Evolutionary conservation across 495 filamentous ascomycete genomes (phyloP).

Genomic region (Penicillium silybi): DNA sequence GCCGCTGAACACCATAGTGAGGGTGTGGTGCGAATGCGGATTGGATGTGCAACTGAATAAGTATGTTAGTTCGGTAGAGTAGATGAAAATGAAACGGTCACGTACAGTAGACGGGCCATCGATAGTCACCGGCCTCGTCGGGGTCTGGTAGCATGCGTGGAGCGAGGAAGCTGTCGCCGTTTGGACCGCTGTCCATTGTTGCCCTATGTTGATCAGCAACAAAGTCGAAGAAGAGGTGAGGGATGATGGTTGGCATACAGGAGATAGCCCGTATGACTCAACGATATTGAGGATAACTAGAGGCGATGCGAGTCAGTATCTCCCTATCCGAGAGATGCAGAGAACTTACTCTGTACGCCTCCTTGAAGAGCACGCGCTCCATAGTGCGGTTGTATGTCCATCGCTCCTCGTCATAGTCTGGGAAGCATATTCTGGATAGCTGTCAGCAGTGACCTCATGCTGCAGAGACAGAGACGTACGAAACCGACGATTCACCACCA

Average conservation of each 20-base stretch:
- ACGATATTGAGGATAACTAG: conserved; percentile 38
- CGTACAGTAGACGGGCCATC: conserved; percentile 31
- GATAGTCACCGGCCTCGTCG: conserved; percentile 32
- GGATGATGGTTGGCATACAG: conserved; percentile 22
- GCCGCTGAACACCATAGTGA: conserved; percentile 39
- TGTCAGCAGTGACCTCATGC: conserved; percentile 3
- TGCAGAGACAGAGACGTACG: conserved; percentile 21
- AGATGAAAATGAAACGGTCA: background rate
- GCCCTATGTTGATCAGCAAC: conserved; percentile 25
- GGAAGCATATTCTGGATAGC: conserved; percentile 32
- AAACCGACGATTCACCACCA: conserved; percentile 32
- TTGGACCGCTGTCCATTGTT: conserved; percentile 38
- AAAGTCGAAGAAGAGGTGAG: no score
- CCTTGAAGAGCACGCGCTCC: conserved; percentile 36
- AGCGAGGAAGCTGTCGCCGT: conserved; percentile 34
- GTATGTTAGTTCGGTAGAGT: background rate
- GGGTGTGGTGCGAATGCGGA: conserved; percentile 25
- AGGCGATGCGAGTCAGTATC: conserved; percentile 3
- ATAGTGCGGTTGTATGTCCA: conserved; percentile 38
- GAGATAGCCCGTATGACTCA: conserved; percentile 37
- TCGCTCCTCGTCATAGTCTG: conserved; percentile 30
- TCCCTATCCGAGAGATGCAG: background rate
- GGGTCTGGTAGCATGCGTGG: conserved; percentile 34
- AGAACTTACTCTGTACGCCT: conserved; percentile 30
- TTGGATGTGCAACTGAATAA: conserved; percentile 26